These are phyloP conservation scores for Trametes cingulata DNA, from an alignment of 768 basidiomycete species.

Conservation along the genomic window DNA sequence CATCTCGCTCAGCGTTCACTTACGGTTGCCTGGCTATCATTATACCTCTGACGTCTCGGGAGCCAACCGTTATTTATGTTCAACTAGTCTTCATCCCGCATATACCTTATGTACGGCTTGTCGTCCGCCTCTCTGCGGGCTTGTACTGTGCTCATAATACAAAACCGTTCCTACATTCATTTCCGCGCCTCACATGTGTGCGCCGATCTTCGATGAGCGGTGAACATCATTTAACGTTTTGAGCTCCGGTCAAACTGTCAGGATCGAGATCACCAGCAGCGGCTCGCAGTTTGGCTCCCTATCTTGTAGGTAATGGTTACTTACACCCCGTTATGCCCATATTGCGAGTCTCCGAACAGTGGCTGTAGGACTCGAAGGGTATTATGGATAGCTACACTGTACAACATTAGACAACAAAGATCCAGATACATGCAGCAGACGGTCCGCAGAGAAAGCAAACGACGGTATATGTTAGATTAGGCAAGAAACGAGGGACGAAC, in stretches of 20 bases:
- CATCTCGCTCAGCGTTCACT: conserved; percentile 1
- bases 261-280: background rate
- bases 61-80: conserved; percentile 18
- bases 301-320: background rate
- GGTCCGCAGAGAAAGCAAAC: conserved; percentile 9
- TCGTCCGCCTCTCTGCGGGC: background rate
- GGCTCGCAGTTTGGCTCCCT: background rate
- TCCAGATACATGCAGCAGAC: conserved; percentile 25
- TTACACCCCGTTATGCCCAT: background rate
- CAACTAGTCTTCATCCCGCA: background rate
- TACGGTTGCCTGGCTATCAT: conserved; percentile 11
- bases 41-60: conserved; percentile 12
- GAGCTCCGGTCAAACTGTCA: background rate
- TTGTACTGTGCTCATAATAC: conserved; percentile 13
- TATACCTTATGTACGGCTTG: conserved; percentile 6
- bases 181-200: background rate
- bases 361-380: conserved; percentile 9
- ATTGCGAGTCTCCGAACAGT: conserved; percentile 3
- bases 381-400: conserved; percentile 22
- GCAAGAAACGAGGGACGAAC: background rate
- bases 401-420: conserved; percentile 23
- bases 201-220: background rate
- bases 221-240: background rate
- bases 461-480: conserved; percentile 14
- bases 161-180: background rate